A percentile compares a stretch with the other conserved stretches of the same genome.
These are phyloP conservation scores for Tritrichomonas musculus DNA, from an alignment of 208 protist species.

Conservation along the genomic window DNA sequence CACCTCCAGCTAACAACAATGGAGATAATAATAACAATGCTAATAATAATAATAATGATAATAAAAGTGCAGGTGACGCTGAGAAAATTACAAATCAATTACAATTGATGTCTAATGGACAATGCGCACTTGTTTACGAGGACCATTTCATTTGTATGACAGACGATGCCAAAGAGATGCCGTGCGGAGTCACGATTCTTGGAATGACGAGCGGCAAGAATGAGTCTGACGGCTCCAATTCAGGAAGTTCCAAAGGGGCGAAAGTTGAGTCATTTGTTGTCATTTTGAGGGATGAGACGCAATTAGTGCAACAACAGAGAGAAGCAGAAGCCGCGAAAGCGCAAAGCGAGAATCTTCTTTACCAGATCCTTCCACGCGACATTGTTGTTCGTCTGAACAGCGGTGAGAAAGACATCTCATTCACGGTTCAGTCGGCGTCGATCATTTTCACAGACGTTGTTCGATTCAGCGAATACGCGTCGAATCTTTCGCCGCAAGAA, in stretches of 20 bases:
- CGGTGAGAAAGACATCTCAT: constrained; percentile 31
- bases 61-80: neutral
- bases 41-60: no score
- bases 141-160: neutral
- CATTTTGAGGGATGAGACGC: neutral
- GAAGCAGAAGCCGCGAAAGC: neutral
- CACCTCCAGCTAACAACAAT: no score
- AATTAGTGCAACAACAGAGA: neutral
- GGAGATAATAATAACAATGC: no score
- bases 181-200: neutral
- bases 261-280: neutral
- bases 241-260: no score
- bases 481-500: neutral
- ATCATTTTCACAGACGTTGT: neutral
- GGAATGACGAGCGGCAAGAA: neutral
- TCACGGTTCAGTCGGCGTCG: neutral
- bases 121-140: neutral
- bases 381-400: neutral
- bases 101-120: neutral
- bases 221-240: neutral
- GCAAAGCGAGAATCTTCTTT: neutral
- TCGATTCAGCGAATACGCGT: neutral
- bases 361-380: neutral
- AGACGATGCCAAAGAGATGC: neutral
- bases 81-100: neutral